Evolutionary conservation across 306 rosid genomes (phyloP), one percentile per base, ranked within the genome.

Genomic region (Casuarina equisetifolia): DNA sequence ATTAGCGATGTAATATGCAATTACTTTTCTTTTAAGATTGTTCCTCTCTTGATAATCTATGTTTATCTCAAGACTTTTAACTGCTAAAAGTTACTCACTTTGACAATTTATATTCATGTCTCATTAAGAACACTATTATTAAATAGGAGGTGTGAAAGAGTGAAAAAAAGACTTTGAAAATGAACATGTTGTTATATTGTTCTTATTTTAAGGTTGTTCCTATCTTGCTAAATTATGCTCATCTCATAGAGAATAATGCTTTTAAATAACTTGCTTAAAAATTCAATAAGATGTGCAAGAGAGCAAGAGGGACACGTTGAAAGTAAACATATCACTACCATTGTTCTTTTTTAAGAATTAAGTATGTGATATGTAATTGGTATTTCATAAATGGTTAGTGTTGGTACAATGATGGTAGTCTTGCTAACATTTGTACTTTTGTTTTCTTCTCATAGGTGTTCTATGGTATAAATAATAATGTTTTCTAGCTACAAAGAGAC

Each of bases 401-500:
- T 67, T 19, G 66, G 62, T 73, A 15, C 63, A 5, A 48, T 43
- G 40, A 53, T 58, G 58, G 17, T 71, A 11, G 73, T 72, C 75
- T 39, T 66, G 51, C 48, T 50, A 63, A 74, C 49, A 72, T 68
- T 79, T 55, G 32, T 76, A 71, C 20, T 16, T 87, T 77, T 88
- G 77, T 64, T 77, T 86, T 74, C 32, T 25, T 25, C 1, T 25
- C 71, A 57, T 79, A 92, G 99, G 97, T 95, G 75, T 95, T 95
- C 82, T 97, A 95, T 83, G 99, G 99, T 9, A 91, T 96, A 32
- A 97, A 95, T 78, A 95, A 91, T 82, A 97, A 95, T 78, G 84
- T 92, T 77, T 77, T 92, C 48, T 95, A 97, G 99, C 88, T 95
- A 53, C 97, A 92, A 73, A 88, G 97, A 77, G 99, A 95, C 89